phyloP scores from a whole-genome alignment of 2,329 filamentous ascomycete species.

The Lasiodiplodia hormozganensis region DNA sequence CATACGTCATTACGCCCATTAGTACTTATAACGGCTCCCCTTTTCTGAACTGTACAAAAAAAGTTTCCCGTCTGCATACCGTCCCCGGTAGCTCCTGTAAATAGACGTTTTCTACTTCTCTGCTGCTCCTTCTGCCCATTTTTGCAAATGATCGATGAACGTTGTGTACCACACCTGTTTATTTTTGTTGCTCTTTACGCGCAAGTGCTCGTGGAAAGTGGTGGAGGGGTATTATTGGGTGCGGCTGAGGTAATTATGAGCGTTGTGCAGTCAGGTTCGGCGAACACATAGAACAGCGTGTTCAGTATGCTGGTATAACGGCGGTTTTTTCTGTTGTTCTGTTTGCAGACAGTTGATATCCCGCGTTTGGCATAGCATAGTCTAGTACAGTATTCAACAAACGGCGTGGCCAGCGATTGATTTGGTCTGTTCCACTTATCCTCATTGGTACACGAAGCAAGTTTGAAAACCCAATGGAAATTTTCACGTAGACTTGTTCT shows the following conservation, averaged over 20 bases:
- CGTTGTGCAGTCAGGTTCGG: neutral
- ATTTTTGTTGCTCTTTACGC: neutral
- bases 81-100: neutral
- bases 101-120: neutral
- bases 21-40: constrained; percentile 12
- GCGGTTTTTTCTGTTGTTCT: neutral
- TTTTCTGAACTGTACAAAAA: constrained; percentile 13
- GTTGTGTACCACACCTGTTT: constrained; percentile 6
- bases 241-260: constrained; percentile 2
- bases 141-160: constrained; percentile 18
- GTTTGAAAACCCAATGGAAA: neutral
- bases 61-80: neutral
- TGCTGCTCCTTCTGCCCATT: neutral
- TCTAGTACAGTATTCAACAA: neutral
- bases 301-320: constrained; percentile 2
- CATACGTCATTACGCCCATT: constrained; percentile 16
- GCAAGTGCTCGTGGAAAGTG: neutral
- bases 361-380: neutral
- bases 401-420: neutral
- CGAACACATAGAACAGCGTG: neutral
- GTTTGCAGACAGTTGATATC: constrained; percentile 16
- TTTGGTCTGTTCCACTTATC: neutral
- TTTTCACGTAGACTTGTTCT: too few species aligned
- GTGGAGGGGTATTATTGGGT: neutral
- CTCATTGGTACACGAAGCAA: neutral